Evolutionary conservation across 768 basidiomycete genomes (phyloP).

Genomic region (Hericium rajendrae): DNA sequence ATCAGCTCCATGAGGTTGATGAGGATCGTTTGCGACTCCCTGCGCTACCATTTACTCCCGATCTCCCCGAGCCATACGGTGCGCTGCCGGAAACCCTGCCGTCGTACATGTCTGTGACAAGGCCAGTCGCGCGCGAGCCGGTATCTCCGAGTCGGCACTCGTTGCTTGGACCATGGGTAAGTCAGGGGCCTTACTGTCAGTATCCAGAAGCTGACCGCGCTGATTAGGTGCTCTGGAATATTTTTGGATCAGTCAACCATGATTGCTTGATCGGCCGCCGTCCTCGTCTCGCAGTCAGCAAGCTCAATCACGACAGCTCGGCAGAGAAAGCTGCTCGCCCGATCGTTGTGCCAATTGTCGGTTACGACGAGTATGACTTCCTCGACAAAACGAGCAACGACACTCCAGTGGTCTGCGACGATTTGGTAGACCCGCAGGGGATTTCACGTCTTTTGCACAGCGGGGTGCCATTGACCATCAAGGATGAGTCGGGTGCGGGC

Average conservation of each 20-base stretch:
- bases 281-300: background rate
- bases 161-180: conserved; percentile 1
- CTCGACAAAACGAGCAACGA: background rate
- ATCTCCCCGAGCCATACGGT: background rate
- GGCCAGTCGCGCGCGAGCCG: background rate
- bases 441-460: background rate
- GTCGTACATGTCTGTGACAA: background rate
- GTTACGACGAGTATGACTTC: conserved; percentile 2
- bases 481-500: background rate
- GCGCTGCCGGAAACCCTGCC: background rate
- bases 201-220: background rate
- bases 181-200: background rate
- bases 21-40: background rate
- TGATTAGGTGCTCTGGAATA: conserved; percentile 1
- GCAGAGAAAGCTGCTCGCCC: background rate
- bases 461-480: background rate
- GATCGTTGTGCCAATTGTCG: background rate
- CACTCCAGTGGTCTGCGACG: background rate
- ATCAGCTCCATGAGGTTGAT: background rate
- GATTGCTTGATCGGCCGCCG: background rate
- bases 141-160: background rate
- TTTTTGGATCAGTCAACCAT: background rate
- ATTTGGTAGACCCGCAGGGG: background rate
- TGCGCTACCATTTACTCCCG: background rate
- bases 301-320: background rate